A percentile compares a stretch with the other conserved stretches of the same genome.
Evolutionary conservation across 495 filamentous ascomycete genomes (phyloP).

Genomic region (Poronia punctata): DNA sequence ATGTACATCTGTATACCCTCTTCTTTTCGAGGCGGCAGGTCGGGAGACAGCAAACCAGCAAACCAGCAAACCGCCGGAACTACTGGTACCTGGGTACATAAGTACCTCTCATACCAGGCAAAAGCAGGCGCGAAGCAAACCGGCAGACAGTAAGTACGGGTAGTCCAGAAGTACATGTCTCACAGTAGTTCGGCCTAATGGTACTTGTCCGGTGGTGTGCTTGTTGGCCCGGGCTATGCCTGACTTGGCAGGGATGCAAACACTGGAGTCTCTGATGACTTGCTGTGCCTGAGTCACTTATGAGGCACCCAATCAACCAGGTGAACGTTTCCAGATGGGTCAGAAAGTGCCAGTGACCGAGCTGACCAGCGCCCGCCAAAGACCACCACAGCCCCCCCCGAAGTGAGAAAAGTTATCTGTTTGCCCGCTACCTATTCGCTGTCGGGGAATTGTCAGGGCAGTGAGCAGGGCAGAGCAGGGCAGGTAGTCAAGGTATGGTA

Average conservation of each 20-base stretch:
- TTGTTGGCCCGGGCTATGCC: constrained; percentile 8
- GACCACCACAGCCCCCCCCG: background rate
- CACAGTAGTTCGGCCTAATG: constrained; percentile 5
- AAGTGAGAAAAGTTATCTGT: background rate
- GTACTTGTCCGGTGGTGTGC: background rate
- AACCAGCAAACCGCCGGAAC: too few relatives aligned
- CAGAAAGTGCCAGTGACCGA: too few relatives aligned
- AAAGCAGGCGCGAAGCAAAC: background rate
- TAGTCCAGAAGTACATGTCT: constrained; percentile 5
- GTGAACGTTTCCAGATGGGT: constrained; percentile 8
- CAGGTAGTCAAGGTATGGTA: too few relatives aligned
- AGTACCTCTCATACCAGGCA: too few relatives aligned
- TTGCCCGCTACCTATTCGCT: background rate
- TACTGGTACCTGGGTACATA: too few relatives aligned
- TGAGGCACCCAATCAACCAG: constrained; percentile 13
- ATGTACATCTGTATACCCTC: too few relatives aligned
- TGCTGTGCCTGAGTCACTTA: constrained; percentile 13
- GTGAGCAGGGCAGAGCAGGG: too few relatives aligned
- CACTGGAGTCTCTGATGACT: constrained; percentile 1
- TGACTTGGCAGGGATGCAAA: constrained; percentile 10
- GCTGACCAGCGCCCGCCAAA: too few relatives aligned
- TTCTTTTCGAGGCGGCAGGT: too few relatives aligned
- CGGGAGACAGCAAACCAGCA: constrained; percentile 8
- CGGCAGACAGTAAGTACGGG: constrained; percentile 6
- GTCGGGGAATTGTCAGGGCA: background rate